phyloP scores from a whole-genome alignment of 768 basidiomycete genomes.

The Mycena filopes region DNA sequence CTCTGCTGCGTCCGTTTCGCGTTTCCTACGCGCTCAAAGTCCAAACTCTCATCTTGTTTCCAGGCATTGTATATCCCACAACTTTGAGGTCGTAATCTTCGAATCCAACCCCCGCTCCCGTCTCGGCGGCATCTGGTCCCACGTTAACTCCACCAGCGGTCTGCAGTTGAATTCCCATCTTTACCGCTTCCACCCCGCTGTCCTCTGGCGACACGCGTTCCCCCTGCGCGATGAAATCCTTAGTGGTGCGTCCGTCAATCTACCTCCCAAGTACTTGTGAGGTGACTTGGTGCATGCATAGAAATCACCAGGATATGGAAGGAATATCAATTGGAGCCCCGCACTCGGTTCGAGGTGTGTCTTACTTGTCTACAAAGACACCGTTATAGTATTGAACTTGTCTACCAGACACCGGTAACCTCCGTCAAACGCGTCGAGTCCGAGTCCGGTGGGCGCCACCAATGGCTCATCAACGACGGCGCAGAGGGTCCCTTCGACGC shows the following conservation, averaged over 20 bases:
- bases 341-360: conserved; percentile 56
- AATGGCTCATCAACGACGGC: conserved; percentile 61
- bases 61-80: conserved; percentile 58
- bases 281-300: too few species aligned
- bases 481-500: conserved; percentile 61
- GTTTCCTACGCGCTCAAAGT: not conserved
- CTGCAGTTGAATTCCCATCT: conserved; percentile 62
- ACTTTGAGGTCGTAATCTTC: conserved; percentile 63
- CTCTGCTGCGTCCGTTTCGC: conserved; percentile 53
- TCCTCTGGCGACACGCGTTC: conserved; percentile 56
- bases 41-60: not conserved
- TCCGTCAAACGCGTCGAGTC: conserved; percentile 45
- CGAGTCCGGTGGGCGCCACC: conserved; percentile 37
- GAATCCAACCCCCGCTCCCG: conserved; percentile 46
- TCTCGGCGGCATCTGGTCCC: conserved; percentile 63
- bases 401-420: conserved; percentile 45
- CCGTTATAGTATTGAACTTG: not conserved
- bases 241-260: conserved; percentile 39
- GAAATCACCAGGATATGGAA: conserved; percentile 58
- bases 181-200: conserved; percentile 62
- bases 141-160: conserved; percentile 61
- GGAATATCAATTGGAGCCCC: conserved; percentile 57
- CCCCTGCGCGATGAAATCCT: conserved; percentile 64
- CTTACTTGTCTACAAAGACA: not conserved
- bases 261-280: too few species aligned